A percentile compares a stretch with the other conserved stretches of the same genome.
These are phyloP conservation scores for Paecilomyces sp. DNA, from an alignment of 2,329 filamentous ascomycete genomes.

Conservation along the genomic window DNA sequence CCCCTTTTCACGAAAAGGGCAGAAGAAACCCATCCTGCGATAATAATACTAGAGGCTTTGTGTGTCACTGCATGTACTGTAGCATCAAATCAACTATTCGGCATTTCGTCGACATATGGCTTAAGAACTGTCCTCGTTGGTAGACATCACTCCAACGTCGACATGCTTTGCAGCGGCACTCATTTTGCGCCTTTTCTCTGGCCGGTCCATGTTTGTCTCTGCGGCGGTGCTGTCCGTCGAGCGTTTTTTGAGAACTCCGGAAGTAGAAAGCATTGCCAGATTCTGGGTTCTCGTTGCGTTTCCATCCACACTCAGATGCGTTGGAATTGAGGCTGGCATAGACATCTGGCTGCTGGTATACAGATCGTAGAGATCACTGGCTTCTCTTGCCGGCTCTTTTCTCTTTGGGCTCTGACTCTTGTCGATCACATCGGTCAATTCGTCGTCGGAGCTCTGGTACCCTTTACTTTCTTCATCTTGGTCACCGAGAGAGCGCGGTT, in stretches of 20 bases:
- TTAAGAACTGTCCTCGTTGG: conserved; percentile 10
- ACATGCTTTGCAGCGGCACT: conserved; percentile 24
- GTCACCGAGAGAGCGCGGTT: not conserved
- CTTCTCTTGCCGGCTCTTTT: not conserved
- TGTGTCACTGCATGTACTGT: not conserved
- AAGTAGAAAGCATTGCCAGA: not conserved
- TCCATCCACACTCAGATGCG: not conserved
- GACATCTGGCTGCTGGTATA: not conserved
- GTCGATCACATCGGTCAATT: not conserved
- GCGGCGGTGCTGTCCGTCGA: not conserved
- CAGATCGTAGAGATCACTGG: not conserved
- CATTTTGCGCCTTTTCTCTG: conserved; percentile 21
- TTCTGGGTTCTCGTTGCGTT: not conserved
- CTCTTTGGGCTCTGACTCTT: conserved; percentile 5
- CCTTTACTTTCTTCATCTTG: conserved; percentile 1
- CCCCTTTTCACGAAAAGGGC: not conserved
- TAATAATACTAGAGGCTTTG: not conserved
- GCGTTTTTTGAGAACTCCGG: not conserved
- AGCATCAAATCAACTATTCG: not conserved
- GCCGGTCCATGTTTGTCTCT: conserved; percentile 9
- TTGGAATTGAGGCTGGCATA: not conserved
- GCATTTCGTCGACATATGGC: not conserved
- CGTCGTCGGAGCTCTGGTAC: conserved; percentile 1
- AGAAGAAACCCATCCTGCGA: not conserved
- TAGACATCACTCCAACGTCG: conserved; percentile 19